Percentiles rank a stretch among this genome's conserved stretches.
phyloP scores from a whole-genome alignment of 2,329 filamentous ascomycete genomes.

The Aureobasidium sp. region DNA sequence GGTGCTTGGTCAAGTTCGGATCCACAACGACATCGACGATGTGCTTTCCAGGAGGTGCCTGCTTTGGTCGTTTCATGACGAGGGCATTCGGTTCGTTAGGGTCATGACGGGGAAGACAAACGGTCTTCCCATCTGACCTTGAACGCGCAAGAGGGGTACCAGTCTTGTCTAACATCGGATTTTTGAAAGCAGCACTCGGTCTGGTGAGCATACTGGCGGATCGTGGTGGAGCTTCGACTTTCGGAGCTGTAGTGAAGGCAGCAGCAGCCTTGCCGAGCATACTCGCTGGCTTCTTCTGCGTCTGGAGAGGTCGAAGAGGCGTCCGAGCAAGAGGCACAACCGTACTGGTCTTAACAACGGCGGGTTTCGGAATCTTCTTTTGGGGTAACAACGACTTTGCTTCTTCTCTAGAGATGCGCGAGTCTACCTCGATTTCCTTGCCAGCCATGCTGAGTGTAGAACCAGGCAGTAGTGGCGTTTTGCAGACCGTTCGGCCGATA shows the following conservation, averaged over 20 bases:
- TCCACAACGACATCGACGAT: conserved; percentile 67
- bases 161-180: conserved; percentile 48
- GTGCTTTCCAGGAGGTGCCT: conserved; percentile 51
- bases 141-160: conserved; percentile 28
- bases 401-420: conserved; percentile 51
- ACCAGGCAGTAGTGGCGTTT: conserved; percentile 50
- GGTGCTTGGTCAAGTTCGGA: conserved; percentile 52
- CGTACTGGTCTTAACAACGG: background rate
- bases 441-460: conserved; percentile 54
- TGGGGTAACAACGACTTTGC: conserved; percentile 35
- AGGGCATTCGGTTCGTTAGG: conserved; percentile 51
- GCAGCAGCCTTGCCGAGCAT: conserved; percentile 5
- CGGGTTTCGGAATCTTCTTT: background rate
- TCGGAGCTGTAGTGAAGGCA: conserved; percentile 17
- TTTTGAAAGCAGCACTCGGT: conserved; percentile 48
- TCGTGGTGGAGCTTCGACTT: conserved; percentile 18
- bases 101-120: conserved; percentile 57
- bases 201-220: conserved; percentile 19
- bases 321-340: conserved; percentile 2
- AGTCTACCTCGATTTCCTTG: conserved; percentile 63
- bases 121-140: conserved; percentile 33
- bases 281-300: conserved; percentile 9
- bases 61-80: conserved; percentile 55
- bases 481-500: conserved; percentile 50
- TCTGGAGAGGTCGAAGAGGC: background rate